These are phyloP conservation scores for Mycena leptocephala DNA, from an alignment of 768 basidiomycete genomes.

Conservation along the genomic window DNA sequence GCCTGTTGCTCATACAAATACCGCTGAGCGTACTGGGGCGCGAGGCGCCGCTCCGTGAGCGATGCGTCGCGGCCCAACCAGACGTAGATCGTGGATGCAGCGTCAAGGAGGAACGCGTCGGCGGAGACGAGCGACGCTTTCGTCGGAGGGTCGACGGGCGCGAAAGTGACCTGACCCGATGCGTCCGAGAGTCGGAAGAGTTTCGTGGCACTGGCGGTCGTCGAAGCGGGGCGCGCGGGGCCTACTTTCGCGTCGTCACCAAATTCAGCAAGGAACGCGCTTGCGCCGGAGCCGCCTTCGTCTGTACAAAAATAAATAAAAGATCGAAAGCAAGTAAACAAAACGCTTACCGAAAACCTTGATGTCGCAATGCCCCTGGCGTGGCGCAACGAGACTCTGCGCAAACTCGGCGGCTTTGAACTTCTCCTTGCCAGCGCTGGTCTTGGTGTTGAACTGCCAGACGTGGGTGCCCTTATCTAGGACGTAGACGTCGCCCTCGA, in stretches of 20 bases:
- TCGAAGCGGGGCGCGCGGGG: constrained; percentile 14
- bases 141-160: constrained; percentile 48
- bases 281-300: constrained; percentile 65
- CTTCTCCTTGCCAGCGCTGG: constrained; percentile 69
- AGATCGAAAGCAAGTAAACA: not conserved
- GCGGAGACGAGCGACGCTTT: constrained; percentile 58
- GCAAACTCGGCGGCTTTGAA: constrained; percentile 78
- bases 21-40: constrained; percentile 69
- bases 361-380: constrained; percentile 59
- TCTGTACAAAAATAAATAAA: constrained; percentile 52
- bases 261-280: constrained; percentile 65
- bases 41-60: constrained; percentile 64
- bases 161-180: constrained; percentile 57
- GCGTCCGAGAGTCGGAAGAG: constrained; percentile 65
- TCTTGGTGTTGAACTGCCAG: constrained; percentile 72
- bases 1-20: constrained; percentile 62
- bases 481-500: constrained; percentile 72
- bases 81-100: constrained; percentile 64
- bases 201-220: constrained; percentile 22
- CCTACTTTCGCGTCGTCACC: constrained; percentile 50
- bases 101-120: constrained; percentile 70
- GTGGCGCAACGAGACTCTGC: constrained; percentile 58
- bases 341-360: constrained; percentile 64
- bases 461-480: constrained; percentile 70
- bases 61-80: constrained; percentile 72